phyloP scores from a whole-genome alignment of 768 basidiomycete genomes.

The Leccinum arenicola region DNA sequence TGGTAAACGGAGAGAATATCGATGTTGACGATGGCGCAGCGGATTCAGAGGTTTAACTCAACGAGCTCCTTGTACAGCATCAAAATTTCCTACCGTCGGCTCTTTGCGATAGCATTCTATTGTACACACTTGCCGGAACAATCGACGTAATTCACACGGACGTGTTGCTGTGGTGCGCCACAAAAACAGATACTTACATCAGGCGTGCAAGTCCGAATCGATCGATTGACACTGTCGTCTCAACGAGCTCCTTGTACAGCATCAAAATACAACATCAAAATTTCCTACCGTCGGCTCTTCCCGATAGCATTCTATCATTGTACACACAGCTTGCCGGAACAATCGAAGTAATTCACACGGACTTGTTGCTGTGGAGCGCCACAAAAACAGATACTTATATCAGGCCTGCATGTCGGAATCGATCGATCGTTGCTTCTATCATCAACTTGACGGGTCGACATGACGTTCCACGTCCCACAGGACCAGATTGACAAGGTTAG shows the following conservation, averaged over 20 bases:
- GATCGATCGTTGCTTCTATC: neutral
- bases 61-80: conserved; percentile 8
- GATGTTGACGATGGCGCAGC: conserved; percentile 31
- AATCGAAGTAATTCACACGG: conserved; percentile 4
- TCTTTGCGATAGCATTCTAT: conserved; percentile 12
- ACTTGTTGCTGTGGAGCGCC: neutral
- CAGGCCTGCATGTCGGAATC: neutral
- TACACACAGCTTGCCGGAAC: conserved; percentile 1
- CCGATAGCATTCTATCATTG: conserved; percentile 9
- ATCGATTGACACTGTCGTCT: neutral
- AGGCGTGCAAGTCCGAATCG: neutral
- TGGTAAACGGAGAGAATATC: conserved; percentile 56
- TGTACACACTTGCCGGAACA: conserved; percentile 3
- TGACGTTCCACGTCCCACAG: conserved; percentile 47
- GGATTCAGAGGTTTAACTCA: conserved; percentile 27
- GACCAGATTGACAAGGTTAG: conserved; percentile 58
- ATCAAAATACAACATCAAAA: conserved; percentile 3
- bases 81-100: neutral
- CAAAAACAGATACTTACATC: neutral
- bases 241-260: neutral
- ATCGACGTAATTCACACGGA: conserved; percentile 6
- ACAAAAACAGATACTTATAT: neutral
- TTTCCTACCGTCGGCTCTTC: neutral
- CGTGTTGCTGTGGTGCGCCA: neutral
- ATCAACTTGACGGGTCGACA: neutral